Conservation (phyloP, 2,329 filamentous ascomycete genomes). For the Epicoccum nigrum region DNA sequence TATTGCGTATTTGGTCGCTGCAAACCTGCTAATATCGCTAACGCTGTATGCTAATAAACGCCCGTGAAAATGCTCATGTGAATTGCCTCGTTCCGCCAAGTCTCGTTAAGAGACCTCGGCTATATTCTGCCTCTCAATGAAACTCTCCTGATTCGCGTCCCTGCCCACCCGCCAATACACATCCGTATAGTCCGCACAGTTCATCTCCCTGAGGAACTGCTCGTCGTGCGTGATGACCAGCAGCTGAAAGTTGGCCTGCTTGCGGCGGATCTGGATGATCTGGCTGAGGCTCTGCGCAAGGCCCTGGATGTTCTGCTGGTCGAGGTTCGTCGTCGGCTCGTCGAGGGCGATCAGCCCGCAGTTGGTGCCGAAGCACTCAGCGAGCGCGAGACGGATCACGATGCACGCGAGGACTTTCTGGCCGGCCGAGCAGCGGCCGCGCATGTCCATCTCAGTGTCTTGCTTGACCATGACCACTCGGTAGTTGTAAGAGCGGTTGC, state of each 20-base stretch:
- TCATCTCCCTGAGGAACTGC: conserved; percentile 92
- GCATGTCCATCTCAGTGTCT: conserved; percentile 99
- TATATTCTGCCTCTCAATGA: conserved; percentile 70
- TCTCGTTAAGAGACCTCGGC: conserved; percentile 32
- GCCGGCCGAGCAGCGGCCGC: conserved; percentile 92
- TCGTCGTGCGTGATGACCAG: conserved; percentile 99
- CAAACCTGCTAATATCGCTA: too few species aligned
- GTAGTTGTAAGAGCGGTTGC: conserved; percentile 92
- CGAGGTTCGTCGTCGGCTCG: conserved; percentile 96
- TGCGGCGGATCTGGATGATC: conserved; percentile 82
- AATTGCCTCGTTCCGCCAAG: neutral
- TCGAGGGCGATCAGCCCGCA: conserved; percentile 96
- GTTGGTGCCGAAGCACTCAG: conserved; percentile 94
- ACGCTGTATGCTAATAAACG: neutral
- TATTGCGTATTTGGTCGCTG: too few species aligned
- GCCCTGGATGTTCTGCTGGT: conserved; percentile 90
- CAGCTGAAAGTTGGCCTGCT: conserved; percentile 94
- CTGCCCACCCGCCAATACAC: conserved; percentile 87
- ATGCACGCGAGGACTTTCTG: conserved; percentile 97
- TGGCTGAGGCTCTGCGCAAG: conserved; percentile 82
- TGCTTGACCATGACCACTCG: conserved; percentile 97
- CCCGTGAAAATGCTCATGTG: neutral
- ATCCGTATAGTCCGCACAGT: conserved; percentile 90
- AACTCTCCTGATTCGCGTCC: conserved; percentile 83
- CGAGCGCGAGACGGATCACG: conserved; percentile 93